Evolutionary conservation across 352 stramenopile species (phyloP).

Genomic region (Phytophthora nicotianae): DNA sequence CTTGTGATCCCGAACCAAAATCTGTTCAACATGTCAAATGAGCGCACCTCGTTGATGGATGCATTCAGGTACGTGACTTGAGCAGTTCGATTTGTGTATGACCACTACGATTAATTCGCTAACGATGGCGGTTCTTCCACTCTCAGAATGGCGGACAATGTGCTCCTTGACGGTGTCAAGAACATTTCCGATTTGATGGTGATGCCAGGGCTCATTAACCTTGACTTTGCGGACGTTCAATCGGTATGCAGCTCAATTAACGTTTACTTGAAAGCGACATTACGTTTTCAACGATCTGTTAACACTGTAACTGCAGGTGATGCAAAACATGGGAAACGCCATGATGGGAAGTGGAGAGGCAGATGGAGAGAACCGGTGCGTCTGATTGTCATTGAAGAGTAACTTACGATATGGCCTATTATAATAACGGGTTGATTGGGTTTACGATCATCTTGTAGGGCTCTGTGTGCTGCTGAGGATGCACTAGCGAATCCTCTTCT

Average conservation of each 20-base stretch:
- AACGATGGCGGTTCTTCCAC: constrained; percentile 1
- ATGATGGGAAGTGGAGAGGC: constrained; percentile 94
- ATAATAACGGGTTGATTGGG: constrained; percentile 9
- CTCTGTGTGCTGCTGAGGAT: constrained; percentile 82
- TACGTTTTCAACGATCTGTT: not conserved
- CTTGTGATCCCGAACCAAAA: constrained; percentile 91
- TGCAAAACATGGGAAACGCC: constrained; percentile 88
- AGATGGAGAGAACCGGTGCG: constrained; percentile 86
- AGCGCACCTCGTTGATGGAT: constrained; percentile 88
- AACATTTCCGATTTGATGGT: constrained; percentile 91
- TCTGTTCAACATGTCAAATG: constrained; percentile 89
- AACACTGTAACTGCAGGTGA: constrained; percentile 49
- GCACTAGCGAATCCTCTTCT: constrained; percentile 89
- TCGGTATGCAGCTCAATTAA: constrained; percentile 46
- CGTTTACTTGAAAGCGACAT: not conserved
- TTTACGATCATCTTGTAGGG: constrained; percentile 34
- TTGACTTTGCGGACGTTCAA: constrained; percentile 89
- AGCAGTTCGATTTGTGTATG: not conserved
- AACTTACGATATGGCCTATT: constrained; percentile 5
- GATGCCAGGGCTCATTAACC: constrained; percentile 88
- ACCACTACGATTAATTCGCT: not conserved
- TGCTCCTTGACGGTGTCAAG: constrained; percentile 86
- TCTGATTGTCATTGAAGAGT: not conserved
- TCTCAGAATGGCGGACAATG: constrained; percentile 79
- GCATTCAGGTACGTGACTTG: constrained; percentile 65